Evolutionary conservation across 1,139 yeast species (phyloP).

Genomic region (Suhomyces yuchorum): DNA sequence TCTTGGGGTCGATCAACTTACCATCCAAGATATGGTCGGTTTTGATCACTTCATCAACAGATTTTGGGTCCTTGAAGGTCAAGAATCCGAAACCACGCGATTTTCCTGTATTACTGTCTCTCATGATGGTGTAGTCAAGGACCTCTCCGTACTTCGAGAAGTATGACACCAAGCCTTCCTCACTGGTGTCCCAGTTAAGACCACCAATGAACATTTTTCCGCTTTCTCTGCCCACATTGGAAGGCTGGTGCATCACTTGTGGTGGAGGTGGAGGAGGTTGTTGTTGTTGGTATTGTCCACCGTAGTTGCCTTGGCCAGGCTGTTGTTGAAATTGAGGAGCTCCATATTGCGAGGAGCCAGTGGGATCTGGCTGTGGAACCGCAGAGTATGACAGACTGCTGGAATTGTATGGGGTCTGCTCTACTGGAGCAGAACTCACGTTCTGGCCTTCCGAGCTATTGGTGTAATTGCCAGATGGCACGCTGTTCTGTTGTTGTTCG

Average conservation of each 20-base stretch:
- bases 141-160: conserved; percentile 92
- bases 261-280: conserved; percentile 4
- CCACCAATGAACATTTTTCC: conserved; percentile 99
- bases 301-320: background rate
- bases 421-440: conserved; percentile 1
- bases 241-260: conserved; percentile 28
- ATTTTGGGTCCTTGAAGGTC: conserved; percentile 77
- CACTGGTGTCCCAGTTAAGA: conserved; percentile 97
- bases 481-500: background rate
- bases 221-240: conserved; percentile 48
- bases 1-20: conserved; percentile 94
- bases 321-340: conserved; percentile 7
- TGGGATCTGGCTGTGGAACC: background rate
- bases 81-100: conserved; percentile 97
- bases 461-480: background rate
- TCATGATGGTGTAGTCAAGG: conserved; percentile 89
- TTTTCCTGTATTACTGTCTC: conserved; percentile 85
- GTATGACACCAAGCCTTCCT: conserved; percentile 76
- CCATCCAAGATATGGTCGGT: conserved; percentile 94
- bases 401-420: background rate
- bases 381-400: background rate
- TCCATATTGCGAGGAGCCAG: conserved; percentile 1
- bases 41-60: conserved; percentile 86
- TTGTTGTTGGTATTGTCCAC: conserved; percentile 7
- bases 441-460: background rate